These are phyloP conservation scores for Ganoderma meredithae DNA, from an alignment of 1,284 basidiomycete genomes.

Conservation along the genomic window DNA sequence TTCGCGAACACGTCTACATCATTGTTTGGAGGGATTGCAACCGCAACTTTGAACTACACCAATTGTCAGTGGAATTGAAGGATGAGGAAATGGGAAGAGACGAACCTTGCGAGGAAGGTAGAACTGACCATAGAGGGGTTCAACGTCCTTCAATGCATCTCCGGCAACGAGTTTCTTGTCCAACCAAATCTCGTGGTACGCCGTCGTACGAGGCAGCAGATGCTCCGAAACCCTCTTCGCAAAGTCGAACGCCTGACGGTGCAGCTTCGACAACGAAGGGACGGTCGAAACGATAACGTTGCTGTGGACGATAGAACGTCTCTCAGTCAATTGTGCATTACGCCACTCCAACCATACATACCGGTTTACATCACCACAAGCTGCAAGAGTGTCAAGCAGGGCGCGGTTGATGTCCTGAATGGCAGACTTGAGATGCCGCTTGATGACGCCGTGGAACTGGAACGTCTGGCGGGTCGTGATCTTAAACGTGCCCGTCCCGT, in stretches of 20 bases:
- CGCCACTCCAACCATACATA: slow-evolving; percentile 44
- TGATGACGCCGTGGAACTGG: slow-evolving; percentile 99
- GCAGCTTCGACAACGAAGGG: slow-evolving; percentile 86
- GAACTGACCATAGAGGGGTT: slow-evolving; percentile 96
- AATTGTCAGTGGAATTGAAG: slow-evolving; percentile 12
- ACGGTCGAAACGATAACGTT: slow-evolving; percentile 96
- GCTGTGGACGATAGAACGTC: slow-evolving; percentile 46
- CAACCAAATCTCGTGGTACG: slow-evolving; percentile 99
- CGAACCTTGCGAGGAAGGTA: slow-evolving; percentile 93
- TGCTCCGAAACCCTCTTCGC: slow-evolving; percentile 88
- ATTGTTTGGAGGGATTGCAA: slow-evolving; percentile 96
- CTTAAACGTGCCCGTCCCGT: slow-evolving; percentile 95
- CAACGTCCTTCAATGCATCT: slow-evolving; percentile 91
- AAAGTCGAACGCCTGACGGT: slow-evolving; percentile 87
- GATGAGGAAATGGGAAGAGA: slow-evolving; percentile 16
- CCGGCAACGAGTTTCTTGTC: slow-evolving; percentile 95
- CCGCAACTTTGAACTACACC: slow-evolving; percentile 93
- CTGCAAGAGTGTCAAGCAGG: slow-evolving; percentile 95
- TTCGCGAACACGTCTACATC: slow-evolving; percentile 97
- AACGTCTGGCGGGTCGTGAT: slow-evolving; percentile 99
- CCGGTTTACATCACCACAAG: slow-evolving; percentile 98
- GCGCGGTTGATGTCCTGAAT: slow-evolving; percentile 97
- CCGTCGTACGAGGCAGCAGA: slow-evolving; percentile 89
- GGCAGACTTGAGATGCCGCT: slow-evolving; percentile 93
- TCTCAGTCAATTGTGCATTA: background rate